Percentiles rank a stretch among this genome's conserved stretches.
phyloP scores from a whole-genome alignment of 345 rosid genomes.

The Jatropha curcas region DNA sequence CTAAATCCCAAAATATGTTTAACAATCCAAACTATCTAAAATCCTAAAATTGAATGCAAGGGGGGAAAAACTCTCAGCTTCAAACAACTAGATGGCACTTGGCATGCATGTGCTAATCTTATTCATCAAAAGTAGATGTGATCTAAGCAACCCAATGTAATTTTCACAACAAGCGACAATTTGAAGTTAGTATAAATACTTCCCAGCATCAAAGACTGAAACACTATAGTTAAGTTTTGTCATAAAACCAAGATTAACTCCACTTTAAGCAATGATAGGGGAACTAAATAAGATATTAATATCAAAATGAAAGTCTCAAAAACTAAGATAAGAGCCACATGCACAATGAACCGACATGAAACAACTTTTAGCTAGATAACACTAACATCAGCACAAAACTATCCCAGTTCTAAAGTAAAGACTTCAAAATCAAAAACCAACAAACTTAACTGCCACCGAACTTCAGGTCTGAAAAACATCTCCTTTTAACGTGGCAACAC shows the following conservation, averaged over 20 bases:
- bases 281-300: neutral
- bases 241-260: neutral
- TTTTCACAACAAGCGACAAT: neutral
- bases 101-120: neutral
- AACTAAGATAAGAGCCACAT: slow-evolving; percentile 17
- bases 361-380: slow-evolving; percentile 19
- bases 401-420: slow-evolving; percentile 28
- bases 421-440: slow-evolving; percentile 39
- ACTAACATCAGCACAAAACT: slow-evolving; percentile 26
- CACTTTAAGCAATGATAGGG: neutral
- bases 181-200: neutral
- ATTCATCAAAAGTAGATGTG: neutral
- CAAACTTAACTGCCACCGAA: slow-evolving; percentile 66
- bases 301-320: slow-evolving; percentile 18
- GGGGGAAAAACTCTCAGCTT: neutral
- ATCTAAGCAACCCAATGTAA: neutral
- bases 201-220: neutral
- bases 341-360: slow-evolving; percentile 24
- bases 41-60: neutral
- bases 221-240: neutral
- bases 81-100: neutral
- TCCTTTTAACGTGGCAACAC: slow-evolving; percentile 45
- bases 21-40: neutral
- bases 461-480: slow-evolving; percentile 50
- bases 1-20: neutral